Evolutionary conservation across 2,329 filamentous ascomycete genomes (phyloP).

Genomic region (Myriosclerotinia duriaeana): DNA sequence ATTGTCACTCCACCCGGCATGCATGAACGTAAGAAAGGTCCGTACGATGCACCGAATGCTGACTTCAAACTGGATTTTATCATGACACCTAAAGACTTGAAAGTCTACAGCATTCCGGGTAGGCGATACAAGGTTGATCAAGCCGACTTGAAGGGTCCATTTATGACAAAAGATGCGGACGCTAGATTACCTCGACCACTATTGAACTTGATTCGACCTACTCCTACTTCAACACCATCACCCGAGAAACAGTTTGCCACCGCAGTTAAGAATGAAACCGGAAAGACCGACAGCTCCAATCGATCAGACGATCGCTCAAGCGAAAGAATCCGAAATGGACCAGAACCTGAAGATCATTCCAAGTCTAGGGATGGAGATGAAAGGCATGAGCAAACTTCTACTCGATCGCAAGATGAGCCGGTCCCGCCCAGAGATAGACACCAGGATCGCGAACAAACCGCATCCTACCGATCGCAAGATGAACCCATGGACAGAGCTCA

Average conservation of each 20-base stretch:
- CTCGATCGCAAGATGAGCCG: background rate
- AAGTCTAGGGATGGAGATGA: background rate
- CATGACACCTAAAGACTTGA: conserved; percentile 54
- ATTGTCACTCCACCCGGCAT: conserved; percentile 58
- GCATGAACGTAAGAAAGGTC: conserved; percentile 49
- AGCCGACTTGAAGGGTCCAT: conserved; percentile 30
- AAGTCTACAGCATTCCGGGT: conserved; percentile 39
- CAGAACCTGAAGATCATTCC: background rate
- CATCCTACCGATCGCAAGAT: background rate
- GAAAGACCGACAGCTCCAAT: conserved; percentile 25
- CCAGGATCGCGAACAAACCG: background rate
- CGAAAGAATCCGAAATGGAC: conserved; percentile 6
- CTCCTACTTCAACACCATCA: conserved; percentile 54
- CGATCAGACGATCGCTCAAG: conserved; percentile 23
- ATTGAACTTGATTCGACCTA: conserved; percentile 61
- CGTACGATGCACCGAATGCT: conserved; percentile 60
- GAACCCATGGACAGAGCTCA: background rate
- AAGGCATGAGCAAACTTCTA: background rate
- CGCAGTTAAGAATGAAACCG: background rate
- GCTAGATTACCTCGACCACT: conserved; percentile 47
- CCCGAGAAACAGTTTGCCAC: conserved; percentile 45
- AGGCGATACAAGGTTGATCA: conserved; percentile 44
- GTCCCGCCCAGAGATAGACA: background rate
- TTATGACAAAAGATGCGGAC: conserved; percentile 35
- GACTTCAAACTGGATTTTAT: conserved; percentile 62